Evolutionary conservation across 345 rosid genomes (phyloP), one percentile per base, ranked within the genome.

Genomic region (Hibiscus trionum): DNA sequence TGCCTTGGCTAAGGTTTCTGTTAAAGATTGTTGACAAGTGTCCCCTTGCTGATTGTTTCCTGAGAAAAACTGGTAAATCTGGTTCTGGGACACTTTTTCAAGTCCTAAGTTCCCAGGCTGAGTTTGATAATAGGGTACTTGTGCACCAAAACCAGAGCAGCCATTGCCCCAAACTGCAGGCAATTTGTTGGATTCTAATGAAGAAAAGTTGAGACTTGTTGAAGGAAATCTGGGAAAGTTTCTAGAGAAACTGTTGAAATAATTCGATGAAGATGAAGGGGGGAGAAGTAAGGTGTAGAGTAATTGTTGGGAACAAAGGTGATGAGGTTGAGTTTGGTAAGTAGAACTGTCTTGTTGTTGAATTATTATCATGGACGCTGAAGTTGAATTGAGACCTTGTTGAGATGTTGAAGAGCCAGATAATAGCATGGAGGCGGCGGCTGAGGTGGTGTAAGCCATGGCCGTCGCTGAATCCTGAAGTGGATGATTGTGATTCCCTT

Each of bases 391-490:
- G 26, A 75, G 53, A 29, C 77, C 76, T 37, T 71, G 74, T 29
- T 70, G 82, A 14, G 89, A 82, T 8, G 85, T 64, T n/a, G 91
- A 83, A 55, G 93, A 88, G 39, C 90, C 90, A 3, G 96, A 85
- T 63, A 90, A 76, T 55, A 90, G 81, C 91, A 90, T 88, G 26
- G 96, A 87, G 55, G 91, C 96, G 2, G 96, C 93, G 0, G 93
- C 93, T 1, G 96, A 84, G 69, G 96, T 90, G 50, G 96, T 90
- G 72, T 93, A 86, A 21, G 96, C 96, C 91, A 90, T 90, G 46
- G 91, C 85, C 3, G 88, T 87, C 72, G 96, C 96, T 66, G 91
- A 85, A 31, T 82, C 80, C 17, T 91, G 90, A 76, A 90, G 91
- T 61, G 86, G 84, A 61, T 90, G 96, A 80, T 68, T 88, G 79